phyloP scores from a whole-genome alignment of 2,329 filamentous ascomycete genomes.

The Pseudocercospora vitis region DNA sequence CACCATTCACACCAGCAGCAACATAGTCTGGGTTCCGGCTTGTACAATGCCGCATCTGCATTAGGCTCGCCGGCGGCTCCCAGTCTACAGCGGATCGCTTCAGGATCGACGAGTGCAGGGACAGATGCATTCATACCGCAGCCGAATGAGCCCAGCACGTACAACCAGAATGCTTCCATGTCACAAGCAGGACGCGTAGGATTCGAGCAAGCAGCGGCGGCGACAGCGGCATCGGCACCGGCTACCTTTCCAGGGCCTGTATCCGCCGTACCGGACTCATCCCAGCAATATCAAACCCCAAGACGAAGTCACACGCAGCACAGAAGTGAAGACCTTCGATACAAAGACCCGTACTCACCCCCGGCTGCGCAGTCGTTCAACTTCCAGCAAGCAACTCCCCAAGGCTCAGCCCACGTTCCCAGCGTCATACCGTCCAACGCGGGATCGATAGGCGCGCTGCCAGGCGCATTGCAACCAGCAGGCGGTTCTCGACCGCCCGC shows the following conservation, averaged over 20 bases:
- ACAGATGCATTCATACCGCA: conserved; percentile 46
- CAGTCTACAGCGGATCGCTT: conserved; percentile 23
- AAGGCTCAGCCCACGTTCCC: conserved; percentile 28
- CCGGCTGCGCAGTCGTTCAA: conserved; percentile 57
- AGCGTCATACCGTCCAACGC: conserved; percentile 30
- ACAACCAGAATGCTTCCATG: conserved; percentile 12
- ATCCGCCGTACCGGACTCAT: conserved; percentile 40
- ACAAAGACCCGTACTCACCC: conserved; percentile 51
- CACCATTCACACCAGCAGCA: conserved; percentile 24
- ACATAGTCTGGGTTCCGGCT: conserved; percentile 25
- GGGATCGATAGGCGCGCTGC: conserved; percentile 47
- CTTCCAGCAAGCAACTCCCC: conserved; percentile 54
- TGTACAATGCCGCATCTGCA: conserved; percentile 8
- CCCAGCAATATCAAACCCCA: conserved; percentile 43
- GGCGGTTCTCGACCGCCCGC: conserved; percentile 53
- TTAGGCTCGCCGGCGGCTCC: conserved; percentile 7
- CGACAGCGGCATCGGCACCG: conserved; percentile 6
- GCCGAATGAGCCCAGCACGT: conserved; percentile 6
- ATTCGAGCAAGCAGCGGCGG: conserved; percentile 45
- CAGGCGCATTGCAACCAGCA: conserved; percentile 60
- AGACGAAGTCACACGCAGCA: conserved; percentile 50
- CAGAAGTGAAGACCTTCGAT: conserved; percentile 55
- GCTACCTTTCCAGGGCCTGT: conserved; percentile 24
- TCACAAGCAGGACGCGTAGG: conserved; percentile 17
- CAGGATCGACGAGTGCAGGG: conserved; percentile 44